Percentiles rank a stretch among this genome's conserved stretches.
These are phyloP conservation scores for Kurtzmaniella quercitrusa DNA, from an alignment of 1,139 yeast species.

Conservation along the genomic window DNA sequence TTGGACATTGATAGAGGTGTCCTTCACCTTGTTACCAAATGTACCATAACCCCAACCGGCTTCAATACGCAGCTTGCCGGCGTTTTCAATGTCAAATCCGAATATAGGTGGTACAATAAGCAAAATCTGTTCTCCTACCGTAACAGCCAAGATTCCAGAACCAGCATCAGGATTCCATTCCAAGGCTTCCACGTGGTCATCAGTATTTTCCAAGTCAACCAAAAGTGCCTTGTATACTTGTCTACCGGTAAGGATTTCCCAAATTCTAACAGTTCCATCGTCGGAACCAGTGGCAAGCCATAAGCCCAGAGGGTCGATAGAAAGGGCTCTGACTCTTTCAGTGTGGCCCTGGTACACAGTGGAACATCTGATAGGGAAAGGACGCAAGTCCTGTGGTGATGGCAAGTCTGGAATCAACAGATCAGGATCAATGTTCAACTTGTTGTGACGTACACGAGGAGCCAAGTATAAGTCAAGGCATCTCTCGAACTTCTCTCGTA, in stretches of 20 bases:
- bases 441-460: constrained; percentile 90
- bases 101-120: constrained; percentile 86
- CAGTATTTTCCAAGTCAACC: constrained; percentile 47
- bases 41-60: constrained; percentile 91
- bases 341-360: constrained; percentile 80
- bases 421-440: constrained; percentile 92
- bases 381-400: constrained; percentile 92
- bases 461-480: constrained; percentile 91
- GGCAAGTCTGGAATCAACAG: constrained; percentile 94
- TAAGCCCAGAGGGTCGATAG: constrained; percentile 84
- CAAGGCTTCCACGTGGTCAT: constrained; percentile 75
- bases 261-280: constrained; percentile 90
- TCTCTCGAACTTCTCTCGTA: constrained; percentile 91
- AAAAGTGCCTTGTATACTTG: constrained; percentile 70
- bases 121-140: constrained; percentile 77
- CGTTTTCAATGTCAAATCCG: constrained; percentile 83
- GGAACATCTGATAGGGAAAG: constrained; percentile 94
- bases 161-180: constrained; percentile 86
- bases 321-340: constrained; percentile 75
- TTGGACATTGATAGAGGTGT: constrained; percentile 42
- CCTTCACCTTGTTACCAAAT: constrained; percentile 50
- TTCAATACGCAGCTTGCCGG: constrained; percentile 74
- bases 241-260: constrained; percentile 96
- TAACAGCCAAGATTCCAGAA: constrained; percentile 74
- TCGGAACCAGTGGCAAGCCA: constrained; percentile 98